Evolutionary conservation across 2,329 filamentous ascomycete genomes (phyloP).

Genomic region (Sphaerulina populicola): DNA sequence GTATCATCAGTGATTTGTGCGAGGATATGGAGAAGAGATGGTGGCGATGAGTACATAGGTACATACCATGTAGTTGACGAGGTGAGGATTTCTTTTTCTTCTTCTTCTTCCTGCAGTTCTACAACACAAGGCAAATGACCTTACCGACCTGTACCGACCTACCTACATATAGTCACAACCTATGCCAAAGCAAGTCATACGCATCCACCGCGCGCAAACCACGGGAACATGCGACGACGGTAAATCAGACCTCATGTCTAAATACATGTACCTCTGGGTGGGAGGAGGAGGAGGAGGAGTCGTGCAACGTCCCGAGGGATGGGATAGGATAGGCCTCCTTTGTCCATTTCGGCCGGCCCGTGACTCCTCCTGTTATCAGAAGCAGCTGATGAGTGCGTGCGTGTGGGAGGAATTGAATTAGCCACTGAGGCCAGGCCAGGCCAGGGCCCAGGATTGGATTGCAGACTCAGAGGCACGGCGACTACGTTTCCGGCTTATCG

Average conservation of each 20-base stretch:
- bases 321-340: neutral
- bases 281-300: no score
- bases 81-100: no score
- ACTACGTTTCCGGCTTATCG: neutral
- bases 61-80: no score
- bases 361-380: neutral
- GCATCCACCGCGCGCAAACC: neutral
- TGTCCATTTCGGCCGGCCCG: neutral
- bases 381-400: no score
- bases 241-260: slow-evolving; percentile 1
- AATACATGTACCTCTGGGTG: neutral
- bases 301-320: neutral
- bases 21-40: no score
- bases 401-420: no score
- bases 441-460: neutral
- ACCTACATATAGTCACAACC: no score
- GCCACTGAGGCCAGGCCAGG: no score
- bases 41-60: no score
- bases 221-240: neutral
- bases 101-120: neutral
- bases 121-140: neutral
- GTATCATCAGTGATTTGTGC: no score
- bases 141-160: no score
- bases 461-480: neutral
- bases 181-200: neutral